Evolutionary conservation across 805 yeast genomes (phyloP).

Genomic region (Nakazawaea ambrosiae): DNA sequence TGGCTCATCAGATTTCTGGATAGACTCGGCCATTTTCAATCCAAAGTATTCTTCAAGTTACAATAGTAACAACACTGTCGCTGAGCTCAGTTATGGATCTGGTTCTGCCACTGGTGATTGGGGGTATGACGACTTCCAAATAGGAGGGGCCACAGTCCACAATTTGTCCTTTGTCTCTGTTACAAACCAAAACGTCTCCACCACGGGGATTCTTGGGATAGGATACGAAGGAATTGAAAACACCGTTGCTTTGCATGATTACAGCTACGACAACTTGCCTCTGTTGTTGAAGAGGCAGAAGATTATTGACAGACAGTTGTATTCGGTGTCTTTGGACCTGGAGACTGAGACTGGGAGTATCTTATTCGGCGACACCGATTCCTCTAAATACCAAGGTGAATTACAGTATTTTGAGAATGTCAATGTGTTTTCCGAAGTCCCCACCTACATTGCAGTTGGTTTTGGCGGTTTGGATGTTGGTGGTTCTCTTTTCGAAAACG

Average conservation of each 20-base stretch:
- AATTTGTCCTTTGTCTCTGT: conserved; percentile 61
- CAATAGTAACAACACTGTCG: conserved; percentile 30
- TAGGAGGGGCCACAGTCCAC: conserved; percentile 42
- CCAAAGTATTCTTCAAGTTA: conserved; percentile 31
- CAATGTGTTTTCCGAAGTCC: background rate
- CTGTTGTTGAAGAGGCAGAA: conserved; percentile 51
- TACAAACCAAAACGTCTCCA: conserved; percentile 55
- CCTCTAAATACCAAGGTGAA: background rate
- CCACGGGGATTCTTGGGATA: conserved; percentile 67
- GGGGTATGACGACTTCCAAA: conserved; percentile 55
- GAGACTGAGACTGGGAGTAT: conserved; percentile 41
- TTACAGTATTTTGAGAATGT: background rate
- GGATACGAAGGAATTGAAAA: conserved; percentile 66
- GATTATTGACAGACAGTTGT: conserved; percentile 43
- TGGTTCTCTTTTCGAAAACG: background rate
- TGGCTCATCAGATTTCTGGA: conserved; percentile 71
- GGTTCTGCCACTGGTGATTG: conserved; percentile 42
- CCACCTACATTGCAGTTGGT: background rate
- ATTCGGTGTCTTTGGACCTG: conserved; percentile 53
- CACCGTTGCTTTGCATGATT: conserved; percentile 33
- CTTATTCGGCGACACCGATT: conserved; percentile 67
- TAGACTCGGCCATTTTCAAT: conserved; percentile 23
- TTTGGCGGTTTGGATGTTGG: background rate
- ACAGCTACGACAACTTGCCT: conserved; percentile 63
- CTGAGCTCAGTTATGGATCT: conserved; percentile 42